Evolutionary conservation across 148 eudicot species (phyloP).

Genomic region (Rhododendron henanense): DNA sequence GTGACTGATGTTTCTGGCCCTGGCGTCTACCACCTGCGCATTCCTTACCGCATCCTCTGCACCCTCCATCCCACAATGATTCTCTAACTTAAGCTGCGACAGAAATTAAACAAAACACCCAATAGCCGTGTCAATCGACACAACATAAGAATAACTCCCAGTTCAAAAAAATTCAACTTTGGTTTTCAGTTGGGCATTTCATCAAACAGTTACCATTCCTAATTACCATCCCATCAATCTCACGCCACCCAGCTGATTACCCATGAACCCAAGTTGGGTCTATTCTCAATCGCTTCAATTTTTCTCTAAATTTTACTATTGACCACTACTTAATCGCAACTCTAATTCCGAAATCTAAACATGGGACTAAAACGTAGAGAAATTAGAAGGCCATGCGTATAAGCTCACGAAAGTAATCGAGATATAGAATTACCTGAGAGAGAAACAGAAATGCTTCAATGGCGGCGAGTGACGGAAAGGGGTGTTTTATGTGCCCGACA

Average conservation of each 20-base stretch:
- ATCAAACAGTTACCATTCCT: background rate
- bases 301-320: background rate
- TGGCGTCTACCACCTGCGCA: too few species aligned
- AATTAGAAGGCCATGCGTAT: background rate
- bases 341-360: background rate
- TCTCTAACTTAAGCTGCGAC: background rate
- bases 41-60: slow-evolving; percentile 52
- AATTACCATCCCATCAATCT: background rate
- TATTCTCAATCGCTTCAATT: background rate
- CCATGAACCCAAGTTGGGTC: too few species aligned
- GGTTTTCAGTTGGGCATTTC: background rate
- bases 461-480: too few species aligned
- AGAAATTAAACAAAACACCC: background rate
- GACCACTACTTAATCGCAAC: background rate
- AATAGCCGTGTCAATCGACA: background rate
- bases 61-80: slow-evolving; percentile 36
- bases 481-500: too few species aligned
- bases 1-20: too few species aligned
- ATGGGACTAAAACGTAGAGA: background rate
- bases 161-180: background rate
- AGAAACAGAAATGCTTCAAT: background rate
- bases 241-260: too few species aligned
- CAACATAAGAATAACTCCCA: background rate
- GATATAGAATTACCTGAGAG: background rate
- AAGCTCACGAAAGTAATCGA: background rate